Evolutionary conservation across 2,329 filamentous ascomycete species (phyloP), one percentile per base, ranked within the genome.

Genomic region (Catunica adiposa): DNA sequence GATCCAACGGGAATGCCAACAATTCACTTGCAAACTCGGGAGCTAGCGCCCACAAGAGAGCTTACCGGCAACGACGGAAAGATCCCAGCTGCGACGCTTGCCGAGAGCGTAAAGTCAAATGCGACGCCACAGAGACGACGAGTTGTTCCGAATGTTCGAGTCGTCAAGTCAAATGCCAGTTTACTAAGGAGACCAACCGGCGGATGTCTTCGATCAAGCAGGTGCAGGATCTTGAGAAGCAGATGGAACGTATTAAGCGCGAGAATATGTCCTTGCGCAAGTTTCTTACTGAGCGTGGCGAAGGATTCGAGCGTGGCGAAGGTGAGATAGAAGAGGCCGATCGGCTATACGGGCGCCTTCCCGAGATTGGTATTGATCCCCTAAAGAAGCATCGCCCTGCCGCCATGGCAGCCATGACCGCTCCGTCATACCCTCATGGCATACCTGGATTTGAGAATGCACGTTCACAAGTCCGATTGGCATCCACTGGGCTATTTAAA

Each of bases 181-280:
- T 98, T 66, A 98, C 92, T 52, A 98, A 98, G 70, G 92, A 98
- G 69, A 98, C 92, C 11, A 98, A 98, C 67, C 79, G 92, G 58
- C 82, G 92, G 60, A 98, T 98, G 92, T 97, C 92, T 17, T 97
- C 90, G 1, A 97, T 97, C 71, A 98, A 97, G 78, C 92, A 96
- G 73, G 86, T 97, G 11, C 92, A 97, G 69, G 92, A 98, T 66
- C 75, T 98, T 25, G 90, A 97, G 70, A 92, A 88, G 68, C 89
- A 96, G 68, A 79, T 96, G 63, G 79, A 84, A 50, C 78, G 83
- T 54, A 77, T 92, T 42, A 86, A 83, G 65, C 81, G 87, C 57
- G 86, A 95, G 66, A 89, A 95, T 63, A 76, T 73, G 56, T 83
- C 82, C 59, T 71, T 95, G 40, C 80, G 80, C 54, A 80, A 83